Percentiles rank a stretch among this genome's conserved stretches.
These are phyloP conservation scores for Yamadazyma tumulicola DNA, from an alignment of 805 yeast species.

Conservation along the genomic window DNA sequence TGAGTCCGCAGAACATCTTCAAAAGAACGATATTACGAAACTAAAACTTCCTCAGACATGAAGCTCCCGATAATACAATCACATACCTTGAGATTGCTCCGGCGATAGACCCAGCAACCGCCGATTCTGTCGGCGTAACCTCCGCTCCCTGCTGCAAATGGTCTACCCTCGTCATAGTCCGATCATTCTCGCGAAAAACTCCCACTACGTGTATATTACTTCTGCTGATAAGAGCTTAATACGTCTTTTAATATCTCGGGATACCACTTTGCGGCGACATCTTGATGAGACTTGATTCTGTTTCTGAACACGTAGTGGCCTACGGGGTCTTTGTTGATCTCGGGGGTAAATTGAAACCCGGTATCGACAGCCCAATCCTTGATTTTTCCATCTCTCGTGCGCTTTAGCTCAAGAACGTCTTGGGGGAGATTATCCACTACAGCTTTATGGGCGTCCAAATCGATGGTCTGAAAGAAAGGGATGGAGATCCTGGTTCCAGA, in stretches of 20 bases:
- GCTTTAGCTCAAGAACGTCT: constrained; percentile 24
- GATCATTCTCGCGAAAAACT: background rate
- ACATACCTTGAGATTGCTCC: constrained; percentile 52
- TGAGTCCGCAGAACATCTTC: background rate
- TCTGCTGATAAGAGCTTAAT: constrained; percentile 13
- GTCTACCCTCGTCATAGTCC: constrained; percentile 26
- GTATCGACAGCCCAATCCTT: constrained; percentile 34
- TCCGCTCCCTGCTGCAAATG: constrained; percentile 50
- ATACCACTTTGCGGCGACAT: constrained; percentile 41
- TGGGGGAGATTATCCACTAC: constrained; percentile 26
- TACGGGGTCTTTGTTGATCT: constrained; percentile 37
- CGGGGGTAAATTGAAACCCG: constrained; percentile 40
- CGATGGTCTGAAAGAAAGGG: constrained; percentile 48
- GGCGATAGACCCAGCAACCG: constrained; percentile 68
- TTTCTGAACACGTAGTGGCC: constrained; percentile 46
- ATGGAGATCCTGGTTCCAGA: constrained; percentile 42
- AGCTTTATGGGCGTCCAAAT: constrained; percentile 31
- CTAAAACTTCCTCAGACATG: no score
- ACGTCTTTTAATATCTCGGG: constrained; percentile 37
- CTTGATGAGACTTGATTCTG: constrained; percentile 42
- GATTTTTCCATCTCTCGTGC: constrained; percentile 34
- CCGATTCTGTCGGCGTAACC: constrained; percentile 50
- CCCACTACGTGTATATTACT: background rate
- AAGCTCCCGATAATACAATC: no score
- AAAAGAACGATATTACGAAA: background rate